Percentiles rank a stretch among this genome's conserved stretches.
Conservation (phyloP, 305 asterid species). For the Euphrasia arctica region DNA sequence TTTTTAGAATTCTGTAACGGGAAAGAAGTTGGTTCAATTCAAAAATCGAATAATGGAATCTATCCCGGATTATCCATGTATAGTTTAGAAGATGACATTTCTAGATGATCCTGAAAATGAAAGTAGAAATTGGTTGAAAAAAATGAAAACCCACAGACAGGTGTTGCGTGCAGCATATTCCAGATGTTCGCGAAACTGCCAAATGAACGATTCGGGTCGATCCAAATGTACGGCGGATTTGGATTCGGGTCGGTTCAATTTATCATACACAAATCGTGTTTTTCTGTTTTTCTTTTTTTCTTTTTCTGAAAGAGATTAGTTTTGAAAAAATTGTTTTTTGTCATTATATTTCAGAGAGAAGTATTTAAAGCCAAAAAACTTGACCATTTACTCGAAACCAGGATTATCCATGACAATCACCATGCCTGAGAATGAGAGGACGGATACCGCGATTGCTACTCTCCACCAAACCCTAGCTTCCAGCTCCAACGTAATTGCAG, state of each 20-base stretch:
- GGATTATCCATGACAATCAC: neutral
- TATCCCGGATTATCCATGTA: conserved; percentile 10
- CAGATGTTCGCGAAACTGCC: conserved; percentile 5
- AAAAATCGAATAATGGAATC: conserved; percentile 20
- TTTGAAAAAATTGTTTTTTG: too few relatives aligned
- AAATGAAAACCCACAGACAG: conserved; percentile 12
- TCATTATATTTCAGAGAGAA: too few relatives aligned
- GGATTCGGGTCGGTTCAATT: too few relatives aligned
- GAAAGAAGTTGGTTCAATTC: neutral
- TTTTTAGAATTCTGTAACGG: conserved; percentile 1
- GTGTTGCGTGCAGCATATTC: conserved; percentile 20
- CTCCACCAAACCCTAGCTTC: conserved; percentile 49
- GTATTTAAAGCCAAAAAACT: neutral
- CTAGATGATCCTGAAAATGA: neutral
- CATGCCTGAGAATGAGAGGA: conserved; percentile 31
- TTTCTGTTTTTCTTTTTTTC: too few relatives aligned
- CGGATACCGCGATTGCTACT: conserved; percentile 24
- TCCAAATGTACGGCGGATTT: too few relatives aligned
- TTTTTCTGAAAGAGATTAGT: too few relatives aligned
- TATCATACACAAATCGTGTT: too few relatives aligned
- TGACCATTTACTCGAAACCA: too few relatives aligned
- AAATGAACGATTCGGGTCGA: too few relatives aligned
- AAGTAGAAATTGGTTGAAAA: conserved; percentile 18
- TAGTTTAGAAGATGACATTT: neutral
- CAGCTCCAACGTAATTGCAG: conserved; percentile 43